Evolutionary conservation across 805 yeast genomes (phyloP), one percentile per base, ranked within the genome.

Genomic region (Geotrichum ghanense): DNA sequence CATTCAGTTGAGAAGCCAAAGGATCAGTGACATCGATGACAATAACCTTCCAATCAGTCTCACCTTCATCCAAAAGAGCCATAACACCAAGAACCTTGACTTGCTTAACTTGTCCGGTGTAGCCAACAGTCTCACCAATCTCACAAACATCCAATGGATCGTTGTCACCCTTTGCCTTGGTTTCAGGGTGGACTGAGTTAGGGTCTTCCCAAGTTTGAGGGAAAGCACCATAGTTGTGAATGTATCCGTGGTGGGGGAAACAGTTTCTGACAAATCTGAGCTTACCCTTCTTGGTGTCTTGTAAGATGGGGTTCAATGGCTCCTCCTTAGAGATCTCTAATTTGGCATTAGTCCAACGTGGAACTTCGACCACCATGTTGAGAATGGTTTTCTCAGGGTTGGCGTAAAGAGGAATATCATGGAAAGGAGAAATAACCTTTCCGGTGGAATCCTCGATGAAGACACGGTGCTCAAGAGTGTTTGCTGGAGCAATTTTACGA

Each of bases 161-260:
- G 60, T 87, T 85, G 67, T 90, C 98, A 51, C 98, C 98, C 50
- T 66, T 65, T 27, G 72, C 74, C 59, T 67, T 72, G 49, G 75
- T 68, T 50, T 63, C 72, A 24, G 66, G 61, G 56, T 66, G 70
- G 47, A 53, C 58, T 45, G 68, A 69, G 49, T 81, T 76, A n/a
- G 95, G 94, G 61, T 92, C 95, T 66, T 90, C 98, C 97, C 97
- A 90, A 2, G 97, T 90, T 89, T 90, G 97, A 55, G 97, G 97
- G 78, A 90, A 83, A 44, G 97, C 97, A 67, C 97, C 98, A 67
- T 90, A 90, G 74, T 92, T 92, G 74, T 88, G 95, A 58, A 90
- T 90, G 75, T 92, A 90, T 59, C 98, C 98, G 67, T 92, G 95
- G 74, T 85, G 95, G 46, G 98, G 98, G 86, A 90, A 90, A 68